phyloP scores from a whole-genome alignment of 225 moss, liverwort and hornwort species.

The Marchantia paleacea region DNA sequence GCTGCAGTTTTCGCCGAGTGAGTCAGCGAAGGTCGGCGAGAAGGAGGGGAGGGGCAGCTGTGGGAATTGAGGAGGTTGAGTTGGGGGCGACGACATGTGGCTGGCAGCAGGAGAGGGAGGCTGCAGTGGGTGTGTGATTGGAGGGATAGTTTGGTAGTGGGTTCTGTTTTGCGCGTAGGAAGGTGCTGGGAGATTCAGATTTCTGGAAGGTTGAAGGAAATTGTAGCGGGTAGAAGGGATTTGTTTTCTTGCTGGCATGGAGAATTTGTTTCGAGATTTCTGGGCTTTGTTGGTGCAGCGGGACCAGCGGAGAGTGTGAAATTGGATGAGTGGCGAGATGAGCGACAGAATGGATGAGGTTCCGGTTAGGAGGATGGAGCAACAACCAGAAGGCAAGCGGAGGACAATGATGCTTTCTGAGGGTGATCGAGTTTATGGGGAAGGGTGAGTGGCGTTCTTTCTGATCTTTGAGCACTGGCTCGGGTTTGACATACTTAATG shows the following conservation, averaged over 20 bases:
- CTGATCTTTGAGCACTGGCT: not conserved
- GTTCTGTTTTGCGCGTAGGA: not conserved
- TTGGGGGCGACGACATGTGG: not conserved
- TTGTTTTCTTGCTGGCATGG: not conserved
- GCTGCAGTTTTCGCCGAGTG: not conserved
- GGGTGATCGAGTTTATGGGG: conserved; percentile 24
- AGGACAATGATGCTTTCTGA: conserved; percentile 35
- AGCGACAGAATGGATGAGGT: not conserved
- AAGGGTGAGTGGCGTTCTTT: conserved; percentile 26
- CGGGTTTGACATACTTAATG: not conserved
- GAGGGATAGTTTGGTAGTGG: not conserved
- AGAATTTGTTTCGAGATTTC: not conserved
- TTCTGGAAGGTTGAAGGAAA: not conserved
- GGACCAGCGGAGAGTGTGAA: not conserved
- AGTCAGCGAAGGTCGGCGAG: not conserved
- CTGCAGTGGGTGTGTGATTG: not conserved
- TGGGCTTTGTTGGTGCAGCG: not conserved
- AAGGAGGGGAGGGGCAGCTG: not conserved
- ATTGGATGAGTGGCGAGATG: not conserved
- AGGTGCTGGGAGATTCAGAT: not conserved
- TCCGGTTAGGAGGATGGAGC: not conserved
- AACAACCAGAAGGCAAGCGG: conserved; percentile 23
- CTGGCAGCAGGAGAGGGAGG: not conserved
- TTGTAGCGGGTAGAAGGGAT: not conserved
- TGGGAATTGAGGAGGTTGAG: not conserved